Conservation (phyloP, 768 basidiomycete species). For the Collybiopsis confluens region DNA sequence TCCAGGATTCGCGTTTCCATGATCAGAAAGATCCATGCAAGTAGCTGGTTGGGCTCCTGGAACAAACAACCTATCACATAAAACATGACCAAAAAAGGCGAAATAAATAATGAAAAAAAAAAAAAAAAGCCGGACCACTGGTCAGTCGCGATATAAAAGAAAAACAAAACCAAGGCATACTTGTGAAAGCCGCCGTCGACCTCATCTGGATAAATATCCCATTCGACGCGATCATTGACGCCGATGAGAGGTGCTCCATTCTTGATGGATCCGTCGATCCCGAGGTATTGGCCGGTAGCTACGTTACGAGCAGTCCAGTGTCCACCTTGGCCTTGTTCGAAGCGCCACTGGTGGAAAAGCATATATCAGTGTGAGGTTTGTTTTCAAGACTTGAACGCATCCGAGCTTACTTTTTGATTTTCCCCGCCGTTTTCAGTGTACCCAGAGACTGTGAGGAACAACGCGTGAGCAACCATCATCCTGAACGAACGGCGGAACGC, state of each 20-base stretch:
- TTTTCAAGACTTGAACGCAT: not conserved
- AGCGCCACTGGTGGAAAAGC: conserved; percentile 26
- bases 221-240: conserved; percentile 14
- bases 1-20: conserved; percentile 37
- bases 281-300: conserved; percentile 24
- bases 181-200: conserved; percentile 23
- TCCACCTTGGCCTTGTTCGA: conserved; percentile 17
- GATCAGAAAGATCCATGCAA: conserved; percentile 31
- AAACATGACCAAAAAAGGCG: too few relatives aligned
- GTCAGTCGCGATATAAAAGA: not conserved
- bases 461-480: not conserved
- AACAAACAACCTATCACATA: too few relatives aligned
- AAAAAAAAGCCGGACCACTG: too few relatives aligned
- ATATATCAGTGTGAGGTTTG: not conserved
- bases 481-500: not conserved
- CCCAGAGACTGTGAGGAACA: conserved; percentile 33
- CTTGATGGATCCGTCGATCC: conserved; percentile 13
- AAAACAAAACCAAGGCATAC: not conserved
- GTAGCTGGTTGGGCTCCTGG: too few relatives aligned
- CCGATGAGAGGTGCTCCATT: conserved; percentile 27
- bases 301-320: conserved; percentile 25
- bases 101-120: too few relatives aligned
- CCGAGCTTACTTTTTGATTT: conserved; percentile 38
- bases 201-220: conserved; percentile 33
- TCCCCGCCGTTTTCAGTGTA: conserved; percentile 30